phyloP scores from a whole-genome alignment of 805 yeast species.

The Saccharomyces cerevisiae region DNA sequence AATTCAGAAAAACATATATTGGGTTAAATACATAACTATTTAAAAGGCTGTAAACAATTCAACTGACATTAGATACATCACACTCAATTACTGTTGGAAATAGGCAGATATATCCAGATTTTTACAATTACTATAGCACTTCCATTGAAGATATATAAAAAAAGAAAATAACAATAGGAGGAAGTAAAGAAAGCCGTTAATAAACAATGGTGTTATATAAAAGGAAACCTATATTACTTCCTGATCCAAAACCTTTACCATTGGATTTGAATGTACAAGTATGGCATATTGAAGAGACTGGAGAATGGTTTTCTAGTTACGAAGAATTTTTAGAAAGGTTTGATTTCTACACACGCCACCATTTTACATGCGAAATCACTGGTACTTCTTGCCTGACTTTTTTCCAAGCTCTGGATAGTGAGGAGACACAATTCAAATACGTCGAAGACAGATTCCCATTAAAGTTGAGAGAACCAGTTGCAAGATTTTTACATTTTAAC shows the following conservation, averaged over 20 bases:
- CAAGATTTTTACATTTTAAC: slow-evolving; percentile 75
- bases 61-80: neutral
- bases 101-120: neutral
- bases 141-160: neutral
- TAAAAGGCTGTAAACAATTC: neutral
- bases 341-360: slow-evolving; percentile 64
- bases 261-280: slow-evolving; percentile 51
- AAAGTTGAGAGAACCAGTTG: slow-evolving; percentile 84
- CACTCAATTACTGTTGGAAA: neutral
- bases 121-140: neutral
- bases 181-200: neutral
- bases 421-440: slow-evolving; percentile 49
- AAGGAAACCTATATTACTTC: slow-evolving; percentile 57
- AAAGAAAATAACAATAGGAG: neutral
- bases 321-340: slow-evolving; percentile 64
- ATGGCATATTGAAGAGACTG: slow-evolving; percentile 76
- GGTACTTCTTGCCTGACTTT: slow-evolving; percentile 88
- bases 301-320: slow-evolving; percentile 78
- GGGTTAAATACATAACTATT: neutral
- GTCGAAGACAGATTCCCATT: slow-evolving; percentile 85
- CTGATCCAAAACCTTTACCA: slow-evolving; percentile 52
- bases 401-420: slow-evolving; percentile 80
- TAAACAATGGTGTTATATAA: slow-evolving; percentile 59
- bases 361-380: slow-evolving; percentile 91
- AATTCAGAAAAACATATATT: neutral